These are phyloP conservation scores for Scedosporium aurantiacum DNA, from an alignment of 2,329 filamentous ascomycete species.

Conservation along the genomic window DNA sequence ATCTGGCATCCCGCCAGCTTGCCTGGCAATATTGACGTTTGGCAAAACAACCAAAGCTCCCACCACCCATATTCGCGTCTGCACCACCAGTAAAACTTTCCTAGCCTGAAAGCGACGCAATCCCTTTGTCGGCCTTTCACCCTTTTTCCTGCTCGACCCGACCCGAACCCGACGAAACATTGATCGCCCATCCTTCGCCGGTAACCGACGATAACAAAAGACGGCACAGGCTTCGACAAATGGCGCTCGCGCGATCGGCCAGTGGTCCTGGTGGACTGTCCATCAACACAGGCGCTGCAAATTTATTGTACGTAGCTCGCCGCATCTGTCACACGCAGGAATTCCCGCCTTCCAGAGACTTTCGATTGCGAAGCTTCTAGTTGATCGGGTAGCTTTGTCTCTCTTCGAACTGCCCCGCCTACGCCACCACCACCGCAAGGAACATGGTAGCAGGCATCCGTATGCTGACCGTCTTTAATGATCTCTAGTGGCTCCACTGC, in stretches of 20 bases:
- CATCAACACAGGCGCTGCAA: conserved; percentile 53
- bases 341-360: background rate
- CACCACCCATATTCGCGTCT: background rate
- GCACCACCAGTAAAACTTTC: background rate
- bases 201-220: background rate
- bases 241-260: conserved; percentile 45
- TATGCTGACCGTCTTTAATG: background rate
- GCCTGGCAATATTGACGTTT: conserved; percentile 3
- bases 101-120: background rate
- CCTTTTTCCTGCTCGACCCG: background rate
- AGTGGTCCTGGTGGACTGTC: conserved; percentile 50
- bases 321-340: background rate
- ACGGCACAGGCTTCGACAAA: conserved; percentile 12
- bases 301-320: conserved; percentile 34
- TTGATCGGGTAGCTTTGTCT: background rate
- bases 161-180: background rate
- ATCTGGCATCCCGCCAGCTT: background rate
- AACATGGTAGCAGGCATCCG: background rate
- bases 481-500: background rate
- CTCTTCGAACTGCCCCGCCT: background rate
- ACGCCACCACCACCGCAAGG: background rate
- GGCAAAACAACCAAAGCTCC: background rate
- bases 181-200: background rate
- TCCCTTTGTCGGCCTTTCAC: background rate
- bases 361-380: background rate